phyloP scores from a whole-genome alignment of 371 early-diverging fungal species.

The Mortierella sp. region DNA sequence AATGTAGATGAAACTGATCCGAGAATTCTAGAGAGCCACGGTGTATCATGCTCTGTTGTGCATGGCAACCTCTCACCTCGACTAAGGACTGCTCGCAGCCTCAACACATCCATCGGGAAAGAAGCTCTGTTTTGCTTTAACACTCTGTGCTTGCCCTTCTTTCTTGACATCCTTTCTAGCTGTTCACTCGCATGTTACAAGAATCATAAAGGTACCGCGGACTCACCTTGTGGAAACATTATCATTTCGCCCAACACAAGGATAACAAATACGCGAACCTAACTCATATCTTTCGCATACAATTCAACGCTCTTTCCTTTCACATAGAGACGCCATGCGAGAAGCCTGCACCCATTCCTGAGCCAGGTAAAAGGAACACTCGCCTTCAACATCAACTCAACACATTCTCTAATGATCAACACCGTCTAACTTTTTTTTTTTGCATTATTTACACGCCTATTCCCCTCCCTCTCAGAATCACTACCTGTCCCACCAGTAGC shows the following conservation, averaged over 20 bases:
- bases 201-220: conserved; percentile 50
- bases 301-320: not conserved
- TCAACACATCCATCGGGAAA: not conserved
- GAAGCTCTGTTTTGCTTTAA: not conserved
- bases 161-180: conserved; percentile 6
- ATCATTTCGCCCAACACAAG: conserved; percentile 8
- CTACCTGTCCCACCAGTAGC: conserved; percentile 49
- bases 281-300: not conserved
- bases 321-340: conserved; percentile 45
- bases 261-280: not conserved
- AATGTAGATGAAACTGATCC: not conserved
- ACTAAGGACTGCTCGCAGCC: not conserved
- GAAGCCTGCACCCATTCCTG: conserved; percentile 47
- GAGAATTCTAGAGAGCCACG: not conserved
- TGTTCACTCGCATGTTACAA: conserved; percentile 57
- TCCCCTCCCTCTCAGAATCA: conserved; percentile 21
- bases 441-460: not conserved
- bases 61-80: not conserved
- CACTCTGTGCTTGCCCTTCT: not conserved
- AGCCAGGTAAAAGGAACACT: conserved; percentile 37
- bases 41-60: not conserved
- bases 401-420: not conserved
- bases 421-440: not conserved
- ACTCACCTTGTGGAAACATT: not conserved
- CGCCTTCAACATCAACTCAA: not conserved